These are phyloP conservation scores for Rutstroemia sydowiana DNA, from an alignment of 2,329 filamentous ascomycete species.

Conservation along the genomic window DNA sequence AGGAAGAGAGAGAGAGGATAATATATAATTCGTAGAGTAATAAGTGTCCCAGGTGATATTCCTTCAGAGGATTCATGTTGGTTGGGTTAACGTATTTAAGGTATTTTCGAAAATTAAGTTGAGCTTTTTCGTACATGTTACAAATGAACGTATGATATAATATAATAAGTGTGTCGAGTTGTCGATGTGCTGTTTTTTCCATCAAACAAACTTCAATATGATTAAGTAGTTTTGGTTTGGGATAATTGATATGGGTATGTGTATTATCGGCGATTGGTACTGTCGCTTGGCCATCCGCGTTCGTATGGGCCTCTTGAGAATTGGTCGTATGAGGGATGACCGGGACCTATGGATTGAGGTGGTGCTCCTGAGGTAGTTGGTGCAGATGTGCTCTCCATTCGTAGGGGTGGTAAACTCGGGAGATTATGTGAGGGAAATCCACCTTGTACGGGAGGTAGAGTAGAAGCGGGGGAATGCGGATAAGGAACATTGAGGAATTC, in stretches of 20 bases:
- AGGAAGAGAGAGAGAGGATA: too few species aligned
- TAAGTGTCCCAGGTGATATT: neutral
- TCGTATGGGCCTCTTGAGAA: constrained; percentile 22
- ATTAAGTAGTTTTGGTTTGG: too few species aligned
- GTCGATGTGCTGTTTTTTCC: constrained; percentile 8
- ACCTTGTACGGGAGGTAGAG: constrained; percentile 23
- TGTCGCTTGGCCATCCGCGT: constrained; percentile 24
- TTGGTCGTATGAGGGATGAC: constrained; percentile 20
- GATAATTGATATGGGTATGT: neutral
- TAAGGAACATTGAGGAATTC: constrained; percentile 25
- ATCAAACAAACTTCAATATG: constrained; percentile 2
- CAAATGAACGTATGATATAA: neutral
- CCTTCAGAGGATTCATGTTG: neutral
- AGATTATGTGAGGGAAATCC: constrained; percentile 19
- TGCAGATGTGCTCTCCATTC: constrained; percentile 23
- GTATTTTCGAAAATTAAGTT: neutral
- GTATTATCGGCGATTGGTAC: constrained; percentile 14
- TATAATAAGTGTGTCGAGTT: too few species aligned
- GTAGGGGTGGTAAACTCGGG: constrained; percentile 25
- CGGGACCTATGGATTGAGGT: constrained; percentile 17
- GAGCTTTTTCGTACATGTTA: neutral
- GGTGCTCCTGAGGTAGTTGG: constrained; percentile 9
- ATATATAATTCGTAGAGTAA: neutral
- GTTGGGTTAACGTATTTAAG: neutral
- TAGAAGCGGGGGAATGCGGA: constrained; percentile 24